Conservation (phyloP, 2,329 filamentous ascomycete species). For the Elsinoe fawcettii region DNA sequence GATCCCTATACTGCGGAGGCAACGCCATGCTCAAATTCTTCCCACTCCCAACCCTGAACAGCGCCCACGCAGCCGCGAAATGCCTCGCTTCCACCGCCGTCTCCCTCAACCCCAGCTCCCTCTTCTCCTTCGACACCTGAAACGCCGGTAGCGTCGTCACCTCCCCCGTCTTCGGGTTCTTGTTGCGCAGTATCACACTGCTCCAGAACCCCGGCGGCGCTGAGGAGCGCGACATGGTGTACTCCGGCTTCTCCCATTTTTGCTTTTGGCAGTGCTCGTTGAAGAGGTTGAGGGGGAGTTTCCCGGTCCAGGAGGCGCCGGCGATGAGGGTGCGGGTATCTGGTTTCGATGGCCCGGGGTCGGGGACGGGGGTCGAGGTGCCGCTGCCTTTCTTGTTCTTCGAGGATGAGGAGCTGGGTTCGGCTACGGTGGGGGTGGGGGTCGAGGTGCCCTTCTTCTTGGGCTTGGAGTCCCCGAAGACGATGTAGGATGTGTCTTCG, state of each 20-base stretch:
- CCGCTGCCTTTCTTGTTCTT: constrained; percentile 26
- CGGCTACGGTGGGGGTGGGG: constrained; percentile 6
- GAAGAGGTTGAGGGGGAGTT: constrained; percentile 86
- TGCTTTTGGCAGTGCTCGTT: constrained; percentile 94
- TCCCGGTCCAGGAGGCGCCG: constrained; percentile 93
- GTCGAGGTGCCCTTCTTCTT: constrained; percentile 33
- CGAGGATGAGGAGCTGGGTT: constrained; percentile 15
- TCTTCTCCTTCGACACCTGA: constrained; percentile 66
- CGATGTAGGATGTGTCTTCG: constrained; percentile 43
- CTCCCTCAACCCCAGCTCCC: constrained; percentile 61
- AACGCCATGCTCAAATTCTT: constrained; percentile 93
- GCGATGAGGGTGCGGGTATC: constrained; percentile 73
- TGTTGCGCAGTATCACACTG: constrained; percentile 65
- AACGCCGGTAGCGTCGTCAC: constrained; percentile 69
- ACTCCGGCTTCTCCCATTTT: constrained; percentile 91
- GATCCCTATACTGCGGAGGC: constrained; percentile 76
- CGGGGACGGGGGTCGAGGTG: constrained; percentile 20
- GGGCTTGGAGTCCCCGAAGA: constrained; percentile 40
- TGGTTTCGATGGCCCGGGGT: constrained; percentile 49
- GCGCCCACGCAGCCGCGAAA: constrained; percentile 82
- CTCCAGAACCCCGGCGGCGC: constrained; percentile 45
- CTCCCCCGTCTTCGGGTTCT: constrained; percentile 76
- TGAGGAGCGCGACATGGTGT: constrained; percentile 52
- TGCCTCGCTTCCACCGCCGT: constrained; percentile 86
- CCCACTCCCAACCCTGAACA: constrained; percentile 90